phyloP scores from a whole-genome alignment of 352 stramenopile species.

The Aphanomyces stellatus region DNA sequence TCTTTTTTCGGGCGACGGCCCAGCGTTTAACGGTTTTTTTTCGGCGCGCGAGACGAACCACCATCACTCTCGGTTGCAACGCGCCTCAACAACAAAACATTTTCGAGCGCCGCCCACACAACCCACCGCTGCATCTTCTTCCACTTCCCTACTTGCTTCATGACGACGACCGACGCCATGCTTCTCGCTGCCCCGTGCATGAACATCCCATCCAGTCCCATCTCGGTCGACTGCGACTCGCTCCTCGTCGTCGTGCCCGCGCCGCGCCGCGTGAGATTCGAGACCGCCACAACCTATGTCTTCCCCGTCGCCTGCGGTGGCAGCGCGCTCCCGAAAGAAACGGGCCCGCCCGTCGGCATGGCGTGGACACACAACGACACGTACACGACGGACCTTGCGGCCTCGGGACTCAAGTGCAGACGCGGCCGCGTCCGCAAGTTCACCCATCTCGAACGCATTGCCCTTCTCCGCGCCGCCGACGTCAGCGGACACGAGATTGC shows the following conservation, averaged over 20 bases:
- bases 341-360: slow-evolving; percentile 12
- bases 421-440: slow-evolving; percentile 6
- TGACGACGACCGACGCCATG: neutral
- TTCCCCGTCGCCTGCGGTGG: neutral
- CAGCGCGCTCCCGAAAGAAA: slow-evolving; percentile 12
- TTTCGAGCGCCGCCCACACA: too few species aligned
- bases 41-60: neutral
- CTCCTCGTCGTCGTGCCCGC: neutral
- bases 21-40: neutral
- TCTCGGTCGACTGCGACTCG: neutral
- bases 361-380: neutral
- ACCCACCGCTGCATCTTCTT: neutral
- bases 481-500: neutral
- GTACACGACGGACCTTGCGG: neutral
- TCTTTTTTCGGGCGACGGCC: neutral
- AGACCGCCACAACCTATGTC: slow-evolving; percentile 1
- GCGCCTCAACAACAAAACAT: too few species aligned
- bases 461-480: neutral
- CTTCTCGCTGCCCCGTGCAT: neutral
- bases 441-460: slow-evolving; percentile 5
- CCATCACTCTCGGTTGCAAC: slow-evolving; percentile 10
- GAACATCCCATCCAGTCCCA: neutral
- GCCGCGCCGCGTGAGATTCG: neutral
- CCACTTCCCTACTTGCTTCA: neutral
- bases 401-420: neutral